Evolutionary conservation across 2,329 filamentous ascomycete genomes (phyloP).

Genomic region (Triangularia verruculosa): DNA sequence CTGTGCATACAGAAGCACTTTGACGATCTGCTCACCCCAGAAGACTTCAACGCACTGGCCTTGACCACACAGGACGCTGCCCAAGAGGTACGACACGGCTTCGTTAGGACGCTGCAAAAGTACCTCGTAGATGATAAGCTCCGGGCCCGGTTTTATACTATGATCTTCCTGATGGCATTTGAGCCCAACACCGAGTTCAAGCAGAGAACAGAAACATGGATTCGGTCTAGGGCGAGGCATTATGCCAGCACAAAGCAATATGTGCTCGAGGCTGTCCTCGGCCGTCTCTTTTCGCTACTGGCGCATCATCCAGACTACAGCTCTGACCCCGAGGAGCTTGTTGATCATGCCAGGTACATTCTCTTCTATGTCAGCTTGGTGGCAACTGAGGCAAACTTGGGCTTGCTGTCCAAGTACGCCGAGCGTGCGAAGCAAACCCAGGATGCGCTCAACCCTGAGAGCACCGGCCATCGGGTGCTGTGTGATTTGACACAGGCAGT

Average conservation of each 20-base stretch:
- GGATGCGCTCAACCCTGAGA: conserved; percentile 70
- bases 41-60: conserved; percentile 78
- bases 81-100: conserved; percentile 70
- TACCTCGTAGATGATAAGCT: conserved; percentile 74
- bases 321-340: conserved; percentile 61
- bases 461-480: conserved; percentile 77
- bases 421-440: conserved; percentile 88
- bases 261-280: conserved; percentile 76
- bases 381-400: conserved; percentile 81
- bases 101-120: conserved; percentile 85
- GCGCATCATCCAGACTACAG: conserved; percentile 93
- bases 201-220: conserved; percentile 78
- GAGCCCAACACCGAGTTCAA: conserved; percentile 76
- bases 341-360: conserved; percentile 84
- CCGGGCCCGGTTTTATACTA: conserved; percentile 76
- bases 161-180: conserved; percentile 87
- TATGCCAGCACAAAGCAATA: conserved; percentile 59
- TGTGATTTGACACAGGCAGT: conserved; percentile 83
- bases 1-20: conserved; percentile 73
- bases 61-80: conserved; percentile 77
- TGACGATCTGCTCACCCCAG: conserved; percentile 69
- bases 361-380: conserved; percentile 83
- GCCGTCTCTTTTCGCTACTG: conserved; percentile 79
- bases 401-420: conserved; percentile 85
- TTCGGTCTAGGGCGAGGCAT: conserved; percentile 72